Evolutionary conservation across 352 stramenopile genomes (phyloP).

Genomic region (Vaucheria bursata): DNA sequence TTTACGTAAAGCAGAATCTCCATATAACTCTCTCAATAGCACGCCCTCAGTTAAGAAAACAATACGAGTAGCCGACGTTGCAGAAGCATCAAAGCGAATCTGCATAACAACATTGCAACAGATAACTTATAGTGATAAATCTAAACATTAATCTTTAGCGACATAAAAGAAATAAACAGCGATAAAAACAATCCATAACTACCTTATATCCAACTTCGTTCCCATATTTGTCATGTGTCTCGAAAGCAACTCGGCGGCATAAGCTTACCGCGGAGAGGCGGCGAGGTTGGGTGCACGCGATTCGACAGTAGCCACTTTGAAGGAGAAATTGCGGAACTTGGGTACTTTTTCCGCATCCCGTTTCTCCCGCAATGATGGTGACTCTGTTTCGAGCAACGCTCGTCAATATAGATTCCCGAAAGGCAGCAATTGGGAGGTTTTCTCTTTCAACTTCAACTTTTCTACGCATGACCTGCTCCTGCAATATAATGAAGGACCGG

Average conservation of each 20-base stretch:
- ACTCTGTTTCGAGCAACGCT: conserved; percentile 43
- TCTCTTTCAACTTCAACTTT: conserved; percentile 28
- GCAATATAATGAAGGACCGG: conserved; percentile 24
- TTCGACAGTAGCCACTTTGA: conserved; percentile 58
- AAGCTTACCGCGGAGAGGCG: conserved; percentile 82
- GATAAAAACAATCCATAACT: no score
- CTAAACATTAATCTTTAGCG: conserved; percentile 27
- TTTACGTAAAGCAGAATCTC: conserved; percentile 5
- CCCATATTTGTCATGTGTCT: conserved; percentile 62
- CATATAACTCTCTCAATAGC: conserved; percentile 69
- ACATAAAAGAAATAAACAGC: no score
- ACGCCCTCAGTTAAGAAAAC: conserved; percentile 52
- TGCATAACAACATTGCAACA: neutral
- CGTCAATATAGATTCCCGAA: conserved; percentile 44
- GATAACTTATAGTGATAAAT: neutral
- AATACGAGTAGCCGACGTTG: conserved; percentile 79
- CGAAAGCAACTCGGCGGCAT: conserved; percentile 69
- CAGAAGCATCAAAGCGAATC: conserved; percentile 98
- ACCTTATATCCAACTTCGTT: conserved; percentile 53
- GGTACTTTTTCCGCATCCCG: conserved; percentile 84
- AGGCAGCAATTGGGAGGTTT: conserved; percentile 34
- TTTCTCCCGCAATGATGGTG: conserved; percentile 62
- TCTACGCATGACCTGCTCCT: conserved; percentile 2
- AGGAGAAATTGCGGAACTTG: conserved; percentile 85
- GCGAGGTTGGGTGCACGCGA: conserved; percentile 85